These are phyloP conservation scores for Elymus sibiricus DNA, from an alignment of 176 grass and related monocot species.

Conservation along the genomic window DNA sequence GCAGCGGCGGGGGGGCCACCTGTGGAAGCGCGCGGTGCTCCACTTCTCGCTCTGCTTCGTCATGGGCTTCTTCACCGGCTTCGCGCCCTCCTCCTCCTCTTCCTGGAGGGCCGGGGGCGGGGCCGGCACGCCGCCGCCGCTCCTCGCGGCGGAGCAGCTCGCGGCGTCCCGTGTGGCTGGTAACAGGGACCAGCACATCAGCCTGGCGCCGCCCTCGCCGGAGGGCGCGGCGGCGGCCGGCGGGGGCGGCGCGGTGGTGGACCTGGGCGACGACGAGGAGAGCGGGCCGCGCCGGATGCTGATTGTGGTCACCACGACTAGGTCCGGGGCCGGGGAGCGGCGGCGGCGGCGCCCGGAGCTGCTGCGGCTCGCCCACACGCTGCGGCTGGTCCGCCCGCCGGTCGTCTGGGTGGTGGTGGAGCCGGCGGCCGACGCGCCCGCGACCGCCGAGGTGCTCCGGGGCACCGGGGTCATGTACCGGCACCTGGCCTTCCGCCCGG, in stretches of 20 bases:
- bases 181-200: conserved; percentile 9
- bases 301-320: conserved; percentile 84
- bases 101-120: background rate
- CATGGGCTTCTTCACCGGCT: conserved; percentile 98
- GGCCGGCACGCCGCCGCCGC: background rate
- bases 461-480: conserved; percentile 91
- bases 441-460: conserved; percentile 67
- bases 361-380: conserved; percentile 66
- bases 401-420: conserved; percentile 92
- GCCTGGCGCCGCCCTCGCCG: background rate
- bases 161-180: conserved; percentile 22
- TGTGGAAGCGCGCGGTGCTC: conserved; percentile 92
- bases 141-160: conserved; percentile 2
- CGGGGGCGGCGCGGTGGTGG: conserved; percentile 8
- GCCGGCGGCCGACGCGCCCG: conserved; percentile 40
- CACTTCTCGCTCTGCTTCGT: conserved; percentile 99
- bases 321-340: conserved; percentile 40
- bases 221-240: background rate
- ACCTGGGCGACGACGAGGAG: conserved; percentile 41
- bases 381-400: conserved; percentile 65
- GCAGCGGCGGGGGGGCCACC: conserved; percentile 50
- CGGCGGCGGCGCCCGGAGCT: conserved; percentile 42
- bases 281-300: conserved; percentile 37
- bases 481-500: conserved; percentile 71
- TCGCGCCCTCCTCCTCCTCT: conserved; percentile 61